phyloP scores from a whole-genome alignment of 1,284 basidiomycete genomes.

The Leccinum pachyderme region DNA sequence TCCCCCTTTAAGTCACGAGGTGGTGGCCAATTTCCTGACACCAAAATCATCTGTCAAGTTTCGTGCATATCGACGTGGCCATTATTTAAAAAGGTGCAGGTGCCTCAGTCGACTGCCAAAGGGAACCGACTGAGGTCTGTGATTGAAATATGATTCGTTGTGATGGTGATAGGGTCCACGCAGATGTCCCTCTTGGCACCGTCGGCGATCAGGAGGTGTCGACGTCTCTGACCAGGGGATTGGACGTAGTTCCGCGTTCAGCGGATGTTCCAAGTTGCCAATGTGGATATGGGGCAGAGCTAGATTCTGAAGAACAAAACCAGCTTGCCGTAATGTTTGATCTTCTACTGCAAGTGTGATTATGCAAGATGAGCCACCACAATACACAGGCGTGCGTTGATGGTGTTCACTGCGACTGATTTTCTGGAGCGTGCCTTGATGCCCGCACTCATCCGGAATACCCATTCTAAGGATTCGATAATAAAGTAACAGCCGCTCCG shows the following conservation, averaged over 20 bases:
- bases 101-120: conserved; percentile 1
- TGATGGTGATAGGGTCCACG: conserved; percentile 13
- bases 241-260: background rate
- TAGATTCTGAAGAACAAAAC: background rate
- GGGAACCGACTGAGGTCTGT: background rate
- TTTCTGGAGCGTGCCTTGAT: background rate
- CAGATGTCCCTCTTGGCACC: conserved; percentile 1
- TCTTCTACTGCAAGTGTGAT: background rate
- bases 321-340: background rate
- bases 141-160: conserved; percentile 16
- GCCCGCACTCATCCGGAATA: background rate
- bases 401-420: background rate
- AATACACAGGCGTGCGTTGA: background rate
- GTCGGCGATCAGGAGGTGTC: conserved; percentile 6
- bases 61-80: background rate
- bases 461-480: background rate
- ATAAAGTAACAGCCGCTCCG: background rate
- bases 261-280: background rate
- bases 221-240: conserved; percentile 1
- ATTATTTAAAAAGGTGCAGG: conserved; percentile 3
- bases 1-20: background rate
- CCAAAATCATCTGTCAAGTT: conserved; percentile 5
- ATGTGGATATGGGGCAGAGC: background rate
- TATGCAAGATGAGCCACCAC: too few relatives aligned
- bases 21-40: background rate